Conservation (phyloP, 129 eudicot species). For the Solidago caesia region DNA sequence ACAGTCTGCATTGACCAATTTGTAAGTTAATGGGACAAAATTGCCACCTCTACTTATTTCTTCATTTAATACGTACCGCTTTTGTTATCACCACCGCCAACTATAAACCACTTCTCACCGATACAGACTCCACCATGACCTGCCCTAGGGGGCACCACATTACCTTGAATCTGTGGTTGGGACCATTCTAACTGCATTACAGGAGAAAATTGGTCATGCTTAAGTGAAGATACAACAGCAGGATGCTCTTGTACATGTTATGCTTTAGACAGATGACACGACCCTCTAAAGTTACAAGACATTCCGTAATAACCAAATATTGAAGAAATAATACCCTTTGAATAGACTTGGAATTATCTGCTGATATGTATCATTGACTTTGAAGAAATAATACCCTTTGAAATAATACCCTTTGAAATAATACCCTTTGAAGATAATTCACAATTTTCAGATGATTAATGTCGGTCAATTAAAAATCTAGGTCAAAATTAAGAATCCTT, state of each 20-base stretch:
- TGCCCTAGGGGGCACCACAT: conserved; percentile 78
- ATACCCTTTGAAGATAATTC: conserved; percentile 4
- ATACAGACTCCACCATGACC: conserved; percentile 83
- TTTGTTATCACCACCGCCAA: conserved; percentile 98
- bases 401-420: too few species aligned
- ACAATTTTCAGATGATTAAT: conserved; percentile 11
- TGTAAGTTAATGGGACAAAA: not conserved
- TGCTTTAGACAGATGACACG: not conserved
- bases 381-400: too few species aligned
- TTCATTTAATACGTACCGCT: conserved; percentile 46
- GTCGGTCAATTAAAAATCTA: not conserved
- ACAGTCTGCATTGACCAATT: not conserved
- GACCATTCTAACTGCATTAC: conserved; percentile 90
- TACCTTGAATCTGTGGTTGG: conserved; percentile 86
- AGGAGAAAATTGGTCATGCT: conserved; percentile 16
- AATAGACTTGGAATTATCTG: conserved; percentile 11
- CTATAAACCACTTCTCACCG: conserved; percentile 82
- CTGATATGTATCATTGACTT: not conserved
- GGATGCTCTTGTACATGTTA: not conserved
- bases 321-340: not conserved
- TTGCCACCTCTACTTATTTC: not conserved
- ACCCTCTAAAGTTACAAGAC: conserved; percentile 9
- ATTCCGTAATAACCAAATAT: not conserved
- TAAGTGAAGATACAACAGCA: conserved; percentile 13
- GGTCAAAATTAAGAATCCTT: not conserved